Conservation (phyloP, 805 yeast genomes). For the Candida qinlingensis region DNA sequence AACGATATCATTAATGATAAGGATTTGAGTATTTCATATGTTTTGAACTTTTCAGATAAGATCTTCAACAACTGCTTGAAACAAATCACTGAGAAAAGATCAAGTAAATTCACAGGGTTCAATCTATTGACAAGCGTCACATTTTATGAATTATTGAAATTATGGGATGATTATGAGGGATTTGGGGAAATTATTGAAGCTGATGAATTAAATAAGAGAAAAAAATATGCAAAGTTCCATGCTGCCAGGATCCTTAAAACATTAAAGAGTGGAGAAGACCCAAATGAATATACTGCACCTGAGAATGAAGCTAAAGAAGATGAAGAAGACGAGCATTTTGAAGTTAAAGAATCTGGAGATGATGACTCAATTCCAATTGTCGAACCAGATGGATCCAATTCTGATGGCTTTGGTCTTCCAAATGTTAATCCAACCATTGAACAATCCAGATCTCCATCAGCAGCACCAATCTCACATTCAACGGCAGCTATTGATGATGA, state of each 20-base stretch:
- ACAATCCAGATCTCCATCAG: constrained; percentile 1
- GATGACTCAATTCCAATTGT: constrained; percentile 2
- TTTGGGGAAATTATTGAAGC: constrained; percentile 17
- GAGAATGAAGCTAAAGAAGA: constrained; percentile 8
- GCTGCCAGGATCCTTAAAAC: constrained; percentile 52
- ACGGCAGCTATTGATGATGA: constrained; percentile 1
- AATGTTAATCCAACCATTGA: constrained; percentile 2
- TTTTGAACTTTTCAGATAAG: constrained; percentile 50
- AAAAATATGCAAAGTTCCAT: constrained; percentile 59
- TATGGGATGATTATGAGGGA: constrained; percentile 30
- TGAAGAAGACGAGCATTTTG: constrained; percentile 1
- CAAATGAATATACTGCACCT: constrained; percentile 47
- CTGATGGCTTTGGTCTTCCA: constrained; percentile 6
- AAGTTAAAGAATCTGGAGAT: background rate
- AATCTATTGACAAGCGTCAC: constrained; percentile 49
- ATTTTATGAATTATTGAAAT: constrained; percentile 45
- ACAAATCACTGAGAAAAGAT: constrained; percentile 40
- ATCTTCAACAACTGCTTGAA: constrained; percentile 50
- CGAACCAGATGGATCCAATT: constrained; percentile 7
- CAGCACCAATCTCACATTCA: background rate
- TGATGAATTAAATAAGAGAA: constrained; percentile 33
- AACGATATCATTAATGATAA: constrained; percentile 53
- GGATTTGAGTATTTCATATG: constrained; percentile 49
- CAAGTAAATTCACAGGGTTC: constrained; percentile 41
- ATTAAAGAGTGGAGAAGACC: constrained; percentile 45